A percentile compares a stretch with the other conserved stretches of the same genome.
Evolutionary conservation across 495 filamentous ascomycete genomes (phyloP).

Genomic region (Letharia lupina): DNA sequence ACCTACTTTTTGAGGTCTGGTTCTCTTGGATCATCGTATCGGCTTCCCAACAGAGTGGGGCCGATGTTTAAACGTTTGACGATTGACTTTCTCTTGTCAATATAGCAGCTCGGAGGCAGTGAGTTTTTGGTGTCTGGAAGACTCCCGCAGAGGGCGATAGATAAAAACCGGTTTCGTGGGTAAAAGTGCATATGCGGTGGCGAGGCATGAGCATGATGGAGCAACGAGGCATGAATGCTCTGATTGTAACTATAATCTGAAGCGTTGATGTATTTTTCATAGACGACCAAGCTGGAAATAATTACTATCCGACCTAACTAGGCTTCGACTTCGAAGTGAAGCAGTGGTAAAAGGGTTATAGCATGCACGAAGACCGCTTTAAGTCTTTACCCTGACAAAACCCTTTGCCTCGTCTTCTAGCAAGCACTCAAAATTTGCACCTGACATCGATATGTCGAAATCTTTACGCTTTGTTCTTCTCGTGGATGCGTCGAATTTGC

Average conservation of each 20-base stretch:
- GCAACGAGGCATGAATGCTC: slow-evolving; percentile 12
- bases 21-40: not conserved
- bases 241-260: slow-evolving; percentile 14
- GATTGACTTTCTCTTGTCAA: not conserved
- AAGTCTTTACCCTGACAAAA: not conserved
- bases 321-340: not conserved
- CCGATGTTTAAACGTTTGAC: not conserved
- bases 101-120: not conserved
- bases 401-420: not conserved
- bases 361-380: not conserved
- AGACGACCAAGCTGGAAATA: slow-evolving; percentile 3
- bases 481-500: slow-evolving; percentile 43
- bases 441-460: not conserved
- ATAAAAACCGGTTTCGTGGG: not conserved
- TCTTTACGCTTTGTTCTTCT: slow-evolving; percentile 30
- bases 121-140: not conserved
- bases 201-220: slow-evolving; percentile 10
- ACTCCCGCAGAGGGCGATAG: not conserved
- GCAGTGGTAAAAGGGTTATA: not conserved
- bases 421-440: not conserved
- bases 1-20: not conserved
- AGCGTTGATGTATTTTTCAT: slow-evolving; percentile 11
- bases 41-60: not conserved
- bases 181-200: slow-evolving; percentile 5
- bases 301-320: not conserved